A percentile compares a stretch with the other conserved stretches of the same genome.
Evolutionary conservation across 2,329 filamentous ascomycete genomes (phyloP).

Genomic region (Exophiala sp.): DNA sequence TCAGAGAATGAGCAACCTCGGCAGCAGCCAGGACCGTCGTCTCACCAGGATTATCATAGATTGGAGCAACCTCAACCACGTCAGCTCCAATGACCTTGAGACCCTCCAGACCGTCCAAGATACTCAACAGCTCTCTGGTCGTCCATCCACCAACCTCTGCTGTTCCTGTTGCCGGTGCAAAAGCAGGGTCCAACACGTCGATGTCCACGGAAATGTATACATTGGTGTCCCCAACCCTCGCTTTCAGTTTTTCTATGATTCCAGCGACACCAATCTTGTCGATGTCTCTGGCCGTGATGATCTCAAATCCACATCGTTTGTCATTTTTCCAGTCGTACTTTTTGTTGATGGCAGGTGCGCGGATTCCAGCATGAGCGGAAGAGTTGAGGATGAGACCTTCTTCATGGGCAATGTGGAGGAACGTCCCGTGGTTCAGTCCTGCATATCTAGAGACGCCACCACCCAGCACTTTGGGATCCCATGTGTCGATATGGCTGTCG

Average conservation of each 20-base stretch:
- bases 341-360: conserved; percentile 49
- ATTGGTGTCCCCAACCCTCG: conserved; percentile 44
- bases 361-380: conserved; percentile 56
- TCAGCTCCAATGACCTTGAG: conserved; percentile 53
- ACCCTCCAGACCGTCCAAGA: conserved; percentile 51
- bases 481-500: conserved; percentile 55
- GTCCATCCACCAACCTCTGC: conserved; percentile 56
- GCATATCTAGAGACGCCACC: conserved; percentile 52
- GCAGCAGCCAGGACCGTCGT: conserved; percentile 54
- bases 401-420: conserved; percentile 56
- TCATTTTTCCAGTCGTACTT: conserved; percentile 53
- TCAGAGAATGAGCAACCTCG: conserved; percentile 51
- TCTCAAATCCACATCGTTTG: conserved; percentile 52
- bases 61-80: conserved; percentile 55
- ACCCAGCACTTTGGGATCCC: conserved; percentile 52
- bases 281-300: conserved; percentile 52
- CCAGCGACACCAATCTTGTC: conserved; percentile 49
- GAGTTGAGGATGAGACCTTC: conserved; percentile 54
- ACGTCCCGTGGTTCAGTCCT: conserved; percentile 57
- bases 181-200: conserved; percentile 56
- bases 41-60: conserved; percentile 54
- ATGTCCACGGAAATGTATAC: conserved; percentile 58
- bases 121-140: conserved; percentile 52
- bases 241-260: conserved; percentile 47
- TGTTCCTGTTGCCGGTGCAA: conserved; percentile 54